These are phyloP conservation scores for Teunomyces pallodes DNA, from an alignment of 805 yeast species.

Conservation along the genomic window DNA sequence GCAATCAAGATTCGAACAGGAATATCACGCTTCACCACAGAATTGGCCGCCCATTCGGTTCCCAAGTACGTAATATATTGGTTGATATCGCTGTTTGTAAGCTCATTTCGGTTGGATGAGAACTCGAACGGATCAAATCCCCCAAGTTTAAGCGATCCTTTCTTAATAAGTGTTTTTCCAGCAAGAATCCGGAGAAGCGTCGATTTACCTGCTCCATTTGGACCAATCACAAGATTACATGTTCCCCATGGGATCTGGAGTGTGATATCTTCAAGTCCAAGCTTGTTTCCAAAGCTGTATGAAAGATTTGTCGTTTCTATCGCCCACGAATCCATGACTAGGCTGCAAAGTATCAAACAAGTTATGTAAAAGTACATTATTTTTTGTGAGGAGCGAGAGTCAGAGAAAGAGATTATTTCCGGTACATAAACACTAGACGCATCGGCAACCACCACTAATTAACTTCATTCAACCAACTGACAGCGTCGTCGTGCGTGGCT, in stretches of 20 bases:
- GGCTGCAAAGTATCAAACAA: no score
- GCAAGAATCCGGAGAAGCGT: conserved; percentile 82
- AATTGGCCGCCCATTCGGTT: conserved; percentile 96
- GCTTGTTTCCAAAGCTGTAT: conserved; percentile 62
- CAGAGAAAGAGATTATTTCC: not conserved
- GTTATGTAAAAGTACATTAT: no score
- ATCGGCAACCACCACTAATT: not conserved
- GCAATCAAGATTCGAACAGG: conserved; percentile 77
- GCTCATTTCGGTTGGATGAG: conserved; percentile 49
- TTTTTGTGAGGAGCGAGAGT: not conserved
- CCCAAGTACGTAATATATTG: conserved; percentile 76
- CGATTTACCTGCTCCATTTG: conserved; percentile 97
- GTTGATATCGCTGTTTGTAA: conserved; percentile 43
- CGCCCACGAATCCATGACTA: conserved; percentile 29
- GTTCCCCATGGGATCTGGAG: conserved; percentile 67
- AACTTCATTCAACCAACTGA: conserved; percentile 18
- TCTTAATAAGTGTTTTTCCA: conserved; percentile 81
- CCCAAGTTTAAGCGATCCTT: conserved; percentile 69
- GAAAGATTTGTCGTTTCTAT: conserved; percentile 63
- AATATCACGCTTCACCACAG: conserved; percentile 85
- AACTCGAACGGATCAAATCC: conserved; percentile 81
- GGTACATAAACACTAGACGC: not conserved
- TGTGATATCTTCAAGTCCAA: conserved; percentile 66
- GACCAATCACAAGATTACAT: conserved; percentile 80
- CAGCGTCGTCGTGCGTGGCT: conserved; percentile 19